Evolutionary conservation across 768 basidiomycete genomes (phyloP).

Genomic region (Leccinum aurantiacum): DNA sequence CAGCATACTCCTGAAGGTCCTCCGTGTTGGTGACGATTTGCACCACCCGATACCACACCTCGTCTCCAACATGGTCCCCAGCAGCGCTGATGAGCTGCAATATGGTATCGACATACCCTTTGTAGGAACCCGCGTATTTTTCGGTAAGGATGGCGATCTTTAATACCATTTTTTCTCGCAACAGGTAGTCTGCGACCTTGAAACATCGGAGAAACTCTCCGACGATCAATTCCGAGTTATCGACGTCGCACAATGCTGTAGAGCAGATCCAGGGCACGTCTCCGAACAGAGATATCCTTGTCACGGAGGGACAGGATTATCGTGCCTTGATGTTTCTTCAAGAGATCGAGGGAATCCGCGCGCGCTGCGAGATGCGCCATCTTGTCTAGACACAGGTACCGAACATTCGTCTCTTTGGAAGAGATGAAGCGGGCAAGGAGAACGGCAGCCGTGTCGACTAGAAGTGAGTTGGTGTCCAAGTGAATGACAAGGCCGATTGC

Average conservation of each 20-base stretch:
- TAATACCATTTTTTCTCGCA: slow-evolving; percentile 97
- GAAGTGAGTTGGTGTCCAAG: slow-evolving; percentile 83
- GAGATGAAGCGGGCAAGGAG: slow-evolving; percentile 95
- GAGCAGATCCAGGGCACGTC: slow-evolving; percentile 90
- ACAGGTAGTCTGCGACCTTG: slow-evolving; percentile 92
- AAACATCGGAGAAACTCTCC: slow-evolving; percentile 93
- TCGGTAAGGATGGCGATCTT: slow-evolving; percentile 99
- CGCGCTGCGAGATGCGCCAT: slow-evolving; percentile 98
- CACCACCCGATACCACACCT: slow-evolving; percentile 99
- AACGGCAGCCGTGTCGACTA: slow-evolving; percentile 85
- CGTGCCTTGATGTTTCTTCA: slow-evolving; percentile 94
- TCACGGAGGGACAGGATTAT: slow-evolving; percentile 94
- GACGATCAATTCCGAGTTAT: slow-evolving; percentile 94
- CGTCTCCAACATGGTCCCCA: slow-evolving; percentile 98
- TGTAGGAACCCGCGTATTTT: slow-evolving; percentile 95
- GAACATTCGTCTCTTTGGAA: slow-evolving; percentile 97
- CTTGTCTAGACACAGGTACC: slow-evolving; percentile 95
- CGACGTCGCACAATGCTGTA: slow-evolving; percentile 99
- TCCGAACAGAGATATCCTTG: slow-evolving; percentile 94
- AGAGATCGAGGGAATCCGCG: slow-evolving; percentile 84
- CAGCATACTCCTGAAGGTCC: slow-evolving; percentile 95
- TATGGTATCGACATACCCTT: slow-evolving; percentile 99
- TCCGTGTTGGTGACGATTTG: slow-evolving; percentile 99
- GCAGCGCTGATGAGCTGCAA: slow-evolving; percentile 94
- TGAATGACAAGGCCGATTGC: slow-evolving; percentile 97